phyloP scores from a whole-genome alignment of 305 asterid species.

The Fraxinus latifolia region DNA sequence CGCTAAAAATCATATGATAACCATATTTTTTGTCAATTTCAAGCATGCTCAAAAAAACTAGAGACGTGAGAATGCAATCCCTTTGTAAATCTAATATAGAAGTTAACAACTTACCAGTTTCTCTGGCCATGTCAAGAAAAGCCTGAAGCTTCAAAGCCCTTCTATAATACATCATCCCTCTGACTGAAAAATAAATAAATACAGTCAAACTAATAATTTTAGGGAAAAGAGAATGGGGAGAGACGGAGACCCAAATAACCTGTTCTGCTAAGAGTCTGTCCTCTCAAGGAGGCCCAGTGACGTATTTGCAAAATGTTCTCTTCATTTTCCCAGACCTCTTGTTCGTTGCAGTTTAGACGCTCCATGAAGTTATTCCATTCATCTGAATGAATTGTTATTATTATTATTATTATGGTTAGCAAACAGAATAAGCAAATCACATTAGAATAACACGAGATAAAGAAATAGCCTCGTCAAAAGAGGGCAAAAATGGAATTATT shows the following conservation, averaged over 20 bases:
- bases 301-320: slow-evolving; percentile 88
- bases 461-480: slow-evolving; percentile 16
- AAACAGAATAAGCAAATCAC: slow-evolving; percentile 6
- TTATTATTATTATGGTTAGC: slow-evolving; percentile 16
- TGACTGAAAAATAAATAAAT: slow-evolving; percentile 53
- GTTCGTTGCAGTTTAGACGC: slow-evolving; percentile 77
- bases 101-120: slow-evolving; percentile 47
- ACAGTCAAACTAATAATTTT: slow-evolving; percentile 20
- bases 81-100: slow-evolving; percentile 8
- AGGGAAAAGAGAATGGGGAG: slow-evolving; percentile 16
- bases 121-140: slow-evolving; percentile 95
- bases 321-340: slow-evolving; percentile 76
- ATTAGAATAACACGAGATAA: slow-evolving; percentile 14
- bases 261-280: slow-evolving; percentile 97
- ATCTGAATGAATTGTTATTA: slow-evolving; percentile 44
- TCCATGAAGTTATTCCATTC: slow-evolving; percentile 96
- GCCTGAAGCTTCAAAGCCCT: slow-evolving; percentile 99
- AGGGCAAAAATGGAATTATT: slow-evolving; percentile 24
- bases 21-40: not conserved
- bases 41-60: slow-evolving; percentile 10
- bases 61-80: slow-evolving; percentile 19
- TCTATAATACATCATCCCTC: slow-evolving; percentile 99
- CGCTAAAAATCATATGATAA: not conserved
- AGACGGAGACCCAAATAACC: slow-evolving; percentile 36
- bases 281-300: slow-evolving; percentile 99